Percentiles rank a stretch among this genome's conserved stretches.
phyloP scores from a whole-genome alignment of 2,329 filamentous ascomycete genomes.

The Endoconidiophora laricicola region DNA sequence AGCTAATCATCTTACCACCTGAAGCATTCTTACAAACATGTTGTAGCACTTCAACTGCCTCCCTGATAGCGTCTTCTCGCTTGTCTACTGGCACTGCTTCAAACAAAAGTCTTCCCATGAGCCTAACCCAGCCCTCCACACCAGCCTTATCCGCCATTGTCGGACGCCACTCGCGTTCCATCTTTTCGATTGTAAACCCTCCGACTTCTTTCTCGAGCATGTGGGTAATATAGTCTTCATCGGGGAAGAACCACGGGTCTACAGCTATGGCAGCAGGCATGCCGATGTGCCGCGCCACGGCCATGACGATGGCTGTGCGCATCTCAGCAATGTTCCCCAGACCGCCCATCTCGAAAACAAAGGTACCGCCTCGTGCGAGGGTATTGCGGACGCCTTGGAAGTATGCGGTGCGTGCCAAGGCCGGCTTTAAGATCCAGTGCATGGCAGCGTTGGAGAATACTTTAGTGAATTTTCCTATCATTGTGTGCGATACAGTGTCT shows the following conservation, averaged over 20 bases:
- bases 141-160: constrained; percentile 42
- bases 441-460: constrained; percentile 51
- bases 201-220: constrained; percentile 27
- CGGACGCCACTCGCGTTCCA: constrained; percentile 48
- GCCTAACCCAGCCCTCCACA: constrained; percentile 46
- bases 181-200: constrained; percentile 31
- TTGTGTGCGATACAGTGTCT: neutral
- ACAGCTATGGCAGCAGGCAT: constrained; percentile 30
- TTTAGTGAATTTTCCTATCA: constrained; percentile 28
- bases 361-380: constrained; percentile 37
- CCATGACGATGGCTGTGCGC: constrained; percentile 37
- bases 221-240: constrained; percentile 38
- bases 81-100: constrained; percentile 30
- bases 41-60: constrained; percentile 38
- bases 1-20: constrained; percentile 37
- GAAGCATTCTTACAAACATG: constrained; percentile 29
- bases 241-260: constrained; percentile 58
- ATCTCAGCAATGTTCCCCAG: constrained; percentile 52
- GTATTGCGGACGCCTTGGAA: constrained; percentile 35
- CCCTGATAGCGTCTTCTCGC: constrained; percentile 35
- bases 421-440: constrained; percentile 37
- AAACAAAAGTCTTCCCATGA: constrained; percentile 45
- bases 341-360: constrained; percentile 57
- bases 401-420: constrained; percentile 29
- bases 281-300: constrained; percentile 34